Base-by-base conservation (phyloP, 2,329 filamentous ascomycete genomes). In the Blumeriella jaapii region DNA sequence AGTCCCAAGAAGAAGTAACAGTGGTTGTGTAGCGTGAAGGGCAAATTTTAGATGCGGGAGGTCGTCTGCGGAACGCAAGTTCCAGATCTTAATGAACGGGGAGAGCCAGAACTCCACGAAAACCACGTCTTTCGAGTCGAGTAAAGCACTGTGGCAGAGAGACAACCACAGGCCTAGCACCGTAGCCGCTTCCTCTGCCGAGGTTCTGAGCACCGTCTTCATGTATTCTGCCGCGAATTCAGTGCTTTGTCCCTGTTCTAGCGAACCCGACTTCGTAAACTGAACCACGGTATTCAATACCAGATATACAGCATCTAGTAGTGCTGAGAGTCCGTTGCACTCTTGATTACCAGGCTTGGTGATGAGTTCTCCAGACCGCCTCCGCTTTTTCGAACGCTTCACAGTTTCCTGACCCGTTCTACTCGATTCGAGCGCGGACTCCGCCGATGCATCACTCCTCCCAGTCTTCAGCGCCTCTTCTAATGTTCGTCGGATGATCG, bases 401-500 rank as follows among this genome's bases (percentile, higher is more conserved):
- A 55, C 55, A 15, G 55, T 55, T 17, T 46, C 50, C 30, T 49
- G 24, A n/a, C 29, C 27, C 2, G 17, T 33, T 19, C 28, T 10
- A 9, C 32, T 44, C 6, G 40, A 45, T 19, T 40, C 36, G 5
- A 39, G 36, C 13, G 12, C 22, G 18, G 26, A n/a, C 31, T 8
- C 25, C 3, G 28, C 18, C 10, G 26, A 12, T n/a, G 25, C 43
- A 12, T 55, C 31, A 8, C 47, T 48, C 25, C 51, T 38, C 36
- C 53, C 49, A 20, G 55, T 47, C 24, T 56, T 51, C 29, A 54
- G 51, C 44, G 62, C 44, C 32, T 85, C 78, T 30, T 71, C 65
- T 30, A 86, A 58, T 0, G 78, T 72, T 48, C 74, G 69, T 48
- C 78, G 73, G 26, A 93, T 55, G 7, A 84, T 69, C 1, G 61